Conservation (phyloP, 1,284 basidiomycete species). For the Tilletia caries region DNA sequence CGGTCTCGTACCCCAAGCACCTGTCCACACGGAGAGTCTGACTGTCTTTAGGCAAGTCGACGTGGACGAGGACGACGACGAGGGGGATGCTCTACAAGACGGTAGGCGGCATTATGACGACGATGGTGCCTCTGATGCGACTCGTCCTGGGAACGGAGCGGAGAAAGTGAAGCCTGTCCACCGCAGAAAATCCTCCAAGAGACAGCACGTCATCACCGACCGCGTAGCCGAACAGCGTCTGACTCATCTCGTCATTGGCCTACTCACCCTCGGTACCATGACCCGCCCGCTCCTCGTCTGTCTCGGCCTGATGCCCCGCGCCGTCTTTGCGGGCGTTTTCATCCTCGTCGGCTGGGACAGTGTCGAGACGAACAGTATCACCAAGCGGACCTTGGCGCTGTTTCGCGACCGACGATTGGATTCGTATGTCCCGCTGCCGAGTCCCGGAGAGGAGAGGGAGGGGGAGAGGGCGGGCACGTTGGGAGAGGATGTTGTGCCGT, state of each 20-base stretch:
- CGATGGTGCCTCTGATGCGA: not conserved
- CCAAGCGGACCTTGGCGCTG: slow-evolving; percentile 76
- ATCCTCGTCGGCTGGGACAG: slow-evolving; percentile 58
- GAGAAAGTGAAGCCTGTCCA: slow-evolving; percentile 22
- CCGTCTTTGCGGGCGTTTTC: slow-evolving; percentile 51
- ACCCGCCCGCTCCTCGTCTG: slow-evolving; percentile 50
- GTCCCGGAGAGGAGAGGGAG: not conserved
- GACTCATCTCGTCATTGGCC: slow-evolving; percentile 48
- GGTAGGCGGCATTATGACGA: not conserved
- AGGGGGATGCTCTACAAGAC: not conserved
- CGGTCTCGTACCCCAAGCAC: slow-evolving; percentile 87
- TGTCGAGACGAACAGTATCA: slow-evolving; percentile 77
- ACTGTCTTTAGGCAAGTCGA: slow-evolving; percentile 66
- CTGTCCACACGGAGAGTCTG: slow-evolving; percentile 84
- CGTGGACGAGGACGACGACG: slow-evolving; percentile 45
- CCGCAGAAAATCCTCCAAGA: slow-evolving; percentile 7
- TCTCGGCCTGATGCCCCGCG: slow-evolving; percentile 47
- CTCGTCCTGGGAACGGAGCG: not conserved
- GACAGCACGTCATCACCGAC: slow-evolving; percentile 34
- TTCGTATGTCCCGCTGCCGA: not conserved
- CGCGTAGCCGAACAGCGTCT: slow-evolving; percentile 49
- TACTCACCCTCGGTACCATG: slow-evolving; percentile 52
- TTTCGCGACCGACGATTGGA: slow-evolving; percentile 63
- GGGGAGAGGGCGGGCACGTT: not conserved
- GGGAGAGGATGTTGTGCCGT: slow-evolving; percentile 5